Percentiles rank a stretch among this genome's conserved stretches.
These are phyloP conservation scores for Aspergillus flavus DNA, from an alignment of 2,329 filamentous ascomycete genomes.

Conservation along the genomic window DNA sequence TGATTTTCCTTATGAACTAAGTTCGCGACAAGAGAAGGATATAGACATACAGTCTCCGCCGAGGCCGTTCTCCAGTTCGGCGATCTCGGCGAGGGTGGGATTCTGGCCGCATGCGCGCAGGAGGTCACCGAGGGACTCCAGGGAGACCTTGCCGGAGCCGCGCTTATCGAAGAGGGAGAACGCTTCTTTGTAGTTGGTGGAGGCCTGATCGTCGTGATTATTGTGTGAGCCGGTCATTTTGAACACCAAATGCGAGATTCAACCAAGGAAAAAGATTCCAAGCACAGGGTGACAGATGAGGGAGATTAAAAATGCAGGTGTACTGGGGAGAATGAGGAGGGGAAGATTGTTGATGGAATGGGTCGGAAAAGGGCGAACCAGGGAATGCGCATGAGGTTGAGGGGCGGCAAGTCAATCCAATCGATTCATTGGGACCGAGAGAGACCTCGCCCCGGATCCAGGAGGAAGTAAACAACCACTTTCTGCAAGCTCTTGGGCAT, in stretches of 20 bases:
- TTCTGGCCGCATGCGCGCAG: constrained; percentile 97
- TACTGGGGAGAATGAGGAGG: neutral
- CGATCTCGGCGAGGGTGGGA: constrained; percentile 89
- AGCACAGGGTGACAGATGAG: constrained; percentile 1
- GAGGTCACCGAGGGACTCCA: constrained; percentile 87
- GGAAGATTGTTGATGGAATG: constrained; percentile 1
- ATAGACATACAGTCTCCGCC: constrained; percentile 81
- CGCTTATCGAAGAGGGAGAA: constrained; percentile 99
- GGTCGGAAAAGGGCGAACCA: constrained; percentile 16
- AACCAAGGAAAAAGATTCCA: neutral
- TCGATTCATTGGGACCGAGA: neutral
- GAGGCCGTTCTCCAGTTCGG: constrained; percentile 85
- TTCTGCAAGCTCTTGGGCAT: neutral
- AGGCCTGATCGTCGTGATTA: constrained; percentile 55
- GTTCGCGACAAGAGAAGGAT: neutral
- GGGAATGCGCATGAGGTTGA: constrained; percentile 12
- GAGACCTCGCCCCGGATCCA: neutral
- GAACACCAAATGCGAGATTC: constrained; percentile 16
- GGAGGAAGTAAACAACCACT: neutral
- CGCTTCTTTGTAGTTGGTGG: constrained; percentile 99
- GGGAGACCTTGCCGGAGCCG: constrained; percentile 86
- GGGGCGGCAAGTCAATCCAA: constrained; percentile 1
- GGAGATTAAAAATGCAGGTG: constrained; percentile 9
- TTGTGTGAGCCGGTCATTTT: constrained; percentile 32
- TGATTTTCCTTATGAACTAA: neutral